Percentiles rank a stretch among this genome's conserved stretches.
Evolutionary conservation across 805 yeast genomes (phyloP).

Genomic region (Clavispora phyllophila): DNA sequence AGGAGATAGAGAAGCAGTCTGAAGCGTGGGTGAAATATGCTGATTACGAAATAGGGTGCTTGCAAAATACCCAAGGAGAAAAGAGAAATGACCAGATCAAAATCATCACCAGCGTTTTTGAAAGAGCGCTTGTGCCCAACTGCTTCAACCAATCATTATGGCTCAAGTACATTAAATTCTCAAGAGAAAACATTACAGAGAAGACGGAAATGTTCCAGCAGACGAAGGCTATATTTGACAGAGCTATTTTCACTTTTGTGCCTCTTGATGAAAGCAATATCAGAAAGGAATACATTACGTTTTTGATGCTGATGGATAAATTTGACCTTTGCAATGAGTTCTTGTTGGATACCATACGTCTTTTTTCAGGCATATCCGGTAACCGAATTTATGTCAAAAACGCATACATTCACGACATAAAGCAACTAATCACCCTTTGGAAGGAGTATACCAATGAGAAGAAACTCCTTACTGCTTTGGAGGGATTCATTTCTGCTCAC

Average conservation of each 20-base stretch:
- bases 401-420: conserved; percentile 14
- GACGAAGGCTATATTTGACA: conserved; percentile 36
- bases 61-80: not conserved
- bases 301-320: conserved; percentile 16
- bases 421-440: conserved; percentile 9
- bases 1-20: conserved; percentile 39
- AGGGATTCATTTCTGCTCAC: conserved; percentile 13
- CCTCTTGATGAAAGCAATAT: conserved; percentile 23
- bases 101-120: conserved; percentile 50
- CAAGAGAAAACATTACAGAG: conserved; percentile 22
- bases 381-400: conserved; percentile 11
- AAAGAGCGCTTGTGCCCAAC: conserved; percentile 67
- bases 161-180: conserved; percentile 60
- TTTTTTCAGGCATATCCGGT: conserved; percentile 17
- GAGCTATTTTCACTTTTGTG: conserved; percentile 43
- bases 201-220: conserved; percentile 16
- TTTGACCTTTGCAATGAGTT: conserved; percentile 22
- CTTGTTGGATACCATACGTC: conserved; percentile 21
- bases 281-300: conserved; percentile 22
- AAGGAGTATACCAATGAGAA: conserved; percentile 8
- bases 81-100: conserved; percentile 10
- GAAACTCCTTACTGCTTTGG: conserved; percentile 16
- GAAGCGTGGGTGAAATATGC: conserved; percentile 61
- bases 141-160: conserved; percentile 59
- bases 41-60: conserved; percentile 40